Evolutionary conservation across 768 basidiomycete species (phyloP), one percentile per base, ranked within the genome.

Genomic region (Leccinum truebloodii): DNA sequence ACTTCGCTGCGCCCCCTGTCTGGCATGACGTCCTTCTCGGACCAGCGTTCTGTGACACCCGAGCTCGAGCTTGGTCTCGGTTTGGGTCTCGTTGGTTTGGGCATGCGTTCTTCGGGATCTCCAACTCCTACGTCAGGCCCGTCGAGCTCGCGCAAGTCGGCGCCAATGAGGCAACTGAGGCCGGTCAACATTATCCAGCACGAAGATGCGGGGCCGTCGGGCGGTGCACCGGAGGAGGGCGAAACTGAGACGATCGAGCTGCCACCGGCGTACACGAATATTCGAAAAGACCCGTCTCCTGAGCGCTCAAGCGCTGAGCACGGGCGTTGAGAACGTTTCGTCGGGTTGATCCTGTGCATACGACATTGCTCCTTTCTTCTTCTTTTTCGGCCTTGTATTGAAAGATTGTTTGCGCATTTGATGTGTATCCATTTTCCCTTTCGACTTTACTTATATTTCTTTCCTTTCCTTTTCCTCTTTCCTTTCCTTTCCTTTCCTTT

Each of bases 131-230:
- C 39, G 18, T 41, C 39, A 41, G 18, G 39, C 18, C 37, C 69
- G 57, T 66, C 59, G 26, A 70, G 67, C 56, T 75, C 74, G 48
- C 73, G 69, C 63, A 69, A 82, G 56, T 77, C 78, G 9, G 72
- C 77, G 3, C 70, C 70, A 44, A 72, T 80, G 56, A 78, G 86
- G 41, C 77, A 74, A 62, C 76, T 91, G 76, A 78, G 90, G 51
- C 81, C 89, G 0, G 85, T 94, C 35, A 92, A 93, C 68, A 83
- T 92, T 67, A 82, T 93, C 50, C 92, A 93, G 73, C 92, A 94
- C 66, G 90, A 92, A 63, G 92, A 94, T 69, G 92, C 89, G 0
- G 91, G 92, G 1, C 75, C 59, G 41, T 41, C 39, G 73, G 71
- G 61, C 63, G 57, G 46, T 67, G 54, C 58, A 20, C 61, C 39